Evolutionary conservation across 352 stramenopile species (phyloP).

Genomic region (Phytophthora fragariae): DNA sequence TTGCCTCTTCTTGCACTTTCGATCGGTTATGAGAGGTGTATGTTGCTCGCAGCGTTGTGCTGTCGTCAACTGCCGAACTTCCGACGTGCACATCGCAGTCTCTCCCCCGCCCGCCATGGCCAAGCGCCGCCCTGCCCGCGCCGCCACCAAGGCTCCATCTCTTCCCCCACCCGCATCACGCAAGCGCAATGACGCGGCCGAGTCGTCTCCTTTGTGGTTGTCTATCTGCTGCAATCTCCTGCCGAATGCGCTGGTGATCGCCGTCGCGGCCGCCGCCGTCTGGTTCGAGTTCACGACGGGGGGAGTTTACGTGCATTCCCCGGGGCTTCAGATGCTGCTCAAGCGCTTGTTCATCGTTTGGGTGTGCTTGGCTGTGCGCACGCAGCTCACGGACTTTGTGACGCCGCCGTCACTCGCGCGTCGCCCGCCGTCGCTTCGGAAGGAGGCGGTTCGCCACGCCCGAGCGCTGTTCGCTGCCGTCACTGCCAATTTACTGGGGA

Average conservation of each 20-base stretch:
- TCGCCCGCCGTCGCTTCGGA: constrained; percentile 46
- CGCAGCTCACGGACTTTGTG: constrained; percentile 57
- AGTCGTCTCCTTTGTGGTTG: constrained; percentile 20
- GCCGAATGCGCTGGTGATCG: constrained; percentile 49
- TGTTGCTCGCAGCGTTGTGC: constrained; percentile 9
- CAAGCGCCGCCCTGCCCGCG: constrained; percentile 20
- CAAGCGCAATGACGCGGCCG: constrained; percentile 5
- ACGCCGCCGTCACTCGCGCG: constrained; percentile 36
- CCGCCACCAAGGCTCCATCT: constrained; percentile 3
- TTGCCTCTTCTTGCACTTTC: neutral
- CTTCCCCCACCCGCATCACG: neutral
- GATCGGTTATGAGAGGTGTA: neutral
- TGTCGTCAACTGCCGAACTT: constrained; percentile 27
- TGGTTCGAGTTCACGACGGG: constrained; percentile 66
- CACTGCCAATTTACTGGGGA: constrained; percentile 70
- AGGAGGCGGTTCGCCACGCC: constrained; percentile 39
- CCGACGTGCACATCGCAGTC: constrained; percentile 28
- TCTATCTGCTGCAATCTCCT: constrained; percentile 40
- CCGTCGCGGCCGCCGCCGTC: constrained; percentile 49
- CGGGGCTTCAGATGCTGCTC: constrained; percentile 49
- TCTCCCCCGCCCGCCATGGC: constrained; percentile 14
- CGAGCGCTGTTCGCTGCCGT: constrained; percentile 63
- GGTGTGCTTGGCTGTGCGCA: constrained; percentile 60
- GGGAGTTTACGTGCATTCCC: constrained; percentile 54
- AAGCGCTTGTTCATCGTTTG: constrained; percentile 70